Evolutionary conservation across 805 yeast genomes (phyloP), one percentile per base, ranked within the genome.

Genomic region (Teunomyces panamensis): DNA sequence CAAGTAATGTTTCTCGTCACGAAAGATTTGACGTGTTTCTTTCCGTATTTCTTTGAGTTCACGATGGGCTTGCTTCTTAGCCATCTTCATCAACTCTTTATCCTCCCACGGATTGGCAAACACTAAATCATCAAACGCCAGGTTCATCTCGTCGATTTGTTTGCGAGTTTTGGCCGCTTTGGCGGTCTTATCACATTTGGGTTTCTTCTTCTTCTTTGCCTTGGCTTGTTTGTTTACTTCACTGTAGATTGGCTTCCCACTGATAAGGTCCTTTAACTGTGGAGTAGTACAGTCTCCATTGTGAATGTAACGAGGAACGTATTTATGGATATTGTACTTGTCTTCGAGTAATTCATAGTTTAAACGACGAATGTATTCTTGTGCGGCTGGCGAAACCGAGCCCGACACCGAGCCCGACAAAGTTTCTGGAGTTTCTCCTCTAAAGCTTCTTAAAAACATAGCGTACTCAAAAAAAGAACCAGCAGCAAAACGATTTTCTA

Each of bases 161-260:
- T 45, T 32, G 30, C 39, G 28, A 6, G 41, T 44, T 13, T 32
- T n/a, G 30, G 29, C 17, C 4, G 16, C 8, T 4, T 20, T 13
- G 16, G 11, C 32, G 10, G 13, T 26, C 6, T 20, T 26, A n/a
- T 5, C n/a, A 39, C 16, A 6, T 4, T 9, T 16, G 32, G 43
- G 30, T 37, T 43, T 43, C 42, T 33, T 39, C 17, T 42, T 57
- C 49, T 50, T 53, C 49, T 55, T 57, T 42, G 50, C 52, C 47
- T 56, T 57, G 5, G 64, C 53, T 46, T 63, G 70, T 45, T 62
- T 57, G 52, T 67, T 67, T 17, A 74, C 77, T 28, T 69, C 66
- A 14, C 65, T 59, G 49, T 73, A 73, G 14, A 73, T 71, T 4
- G 77, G 78, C 51, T 69, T 70, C 43, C 68, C 65, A 10, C 52